Conservation (phyloP, 768 basidiomycete genomes). For the Rubroboletus satanas region DNA sequence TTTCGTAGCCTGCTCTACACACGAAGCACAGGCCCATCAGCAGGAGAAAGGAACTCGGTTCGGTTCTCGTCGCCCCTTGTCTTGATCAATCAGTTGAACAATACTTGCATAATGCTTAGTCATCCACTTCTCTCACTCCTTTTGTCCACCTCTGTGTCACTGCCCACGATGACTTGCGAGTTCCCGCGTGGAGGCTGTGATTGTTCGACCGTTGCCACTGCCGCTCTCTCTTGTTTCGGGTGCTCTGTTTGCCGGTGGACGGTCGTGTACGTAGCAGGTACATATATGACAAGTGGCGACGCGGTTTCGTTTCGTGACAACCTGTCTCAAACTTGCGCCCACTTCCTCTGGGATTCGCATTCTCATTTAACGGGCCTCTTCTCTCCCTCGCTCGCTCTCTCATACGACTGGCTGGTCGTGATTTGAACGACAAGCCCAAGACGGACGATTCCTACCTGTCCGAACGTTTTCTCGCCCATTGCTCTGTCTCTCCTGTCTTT, state of each 20-base stretch:
- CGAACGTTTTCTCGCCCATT: background rate
- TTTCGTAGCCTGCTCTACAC: slow-evolving; percentile 5
- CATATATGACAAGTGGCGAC: background rate
- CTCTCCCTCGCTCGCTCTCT: background rate
- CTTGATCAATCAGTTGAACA: background rate
- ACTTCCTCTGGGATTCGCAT: background rate
- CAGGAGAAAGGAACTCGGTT: background rate
- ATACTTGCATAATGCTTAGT: background rate
- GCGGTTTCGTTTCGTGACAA: slow-evolving; percentile 1
- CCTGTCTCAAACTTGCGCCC: slow-evolving; percentile 1
- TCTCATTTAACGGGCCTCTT: background rate
- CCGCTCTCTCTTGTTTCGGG: slow-evolving; percentile 15
- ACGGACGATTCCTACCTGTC: background rate
- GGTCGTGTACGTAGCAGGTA: slow-evolving; percentile 8
- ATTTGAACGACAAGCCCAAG: background rate
- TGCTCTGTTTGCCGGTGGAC: slow-evolving; percentile 8
- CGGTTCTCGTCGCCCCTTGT: background rate
- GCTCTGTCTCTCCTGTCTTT: background rate
- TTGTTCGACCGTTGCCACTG: background rate
- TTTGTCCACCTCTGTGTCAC: slow-evolving; percentile 8
- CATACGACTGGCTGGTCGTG: background rate
- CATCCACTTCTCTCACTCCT: background rate
- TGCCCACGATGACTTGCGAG: background rate
- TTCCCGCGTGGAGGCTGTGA: slow-evolving; percentile 10
- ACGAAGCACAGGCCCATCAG: background rate